Evolutionary conservation across 73 alveolate genomes (phyloP), one percentile per base, ranked within the genome.

Genomic region (Paramecium bursaria): DNA sequence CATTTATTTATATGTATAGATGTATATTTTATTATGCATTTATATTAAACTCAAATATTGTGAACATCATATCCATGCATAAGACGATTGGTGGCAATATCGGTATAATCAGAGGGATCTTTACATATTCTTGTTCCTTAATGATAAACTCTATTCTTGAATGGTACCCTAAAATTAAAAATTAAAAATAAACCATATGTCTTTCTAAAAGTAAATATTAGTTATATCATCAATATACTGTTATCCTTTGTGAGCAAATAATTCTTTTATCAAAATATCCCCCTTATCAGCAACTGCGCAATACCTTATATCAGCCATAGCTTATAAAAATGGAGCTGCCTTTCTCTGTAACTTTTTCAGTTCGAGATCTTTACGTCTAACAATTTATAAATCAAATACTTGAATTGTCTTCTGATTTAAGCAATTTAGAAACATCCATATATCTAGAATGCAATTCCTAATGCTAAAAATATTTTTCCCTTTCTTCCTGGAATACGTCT

Each of bases 401-500:
- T 54, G 52, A 79, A 53, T 30, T 53, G 22, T 50, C 76, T 53
- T 44, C 76, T 79, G 47, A 79, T 73, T 79, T 79, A 80, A 10
- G 54, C 61, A 19, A 79, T 22, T 17, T 79, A 54, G 27, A 48
- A 47, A 17, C 51, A 26, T 14, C 89, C 89, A 80, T 82, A 79
- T 9, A 79, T 35, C 54, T 79, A 79, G 50, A 79, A 51, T 31
- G 54, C 2, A 11, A 79, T 27, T 10, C 85, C 75, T 10, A 50
- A 25, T 39, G 89, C 89, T 23, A 79, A 14, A 21, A 79, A 48
- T 23, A 79, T 61, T 51, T 79, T 79, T n/a, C 85, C 89, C 67
- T 79, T 79, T 53, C 89, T 61, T 9, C 89, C 89, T 53, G 89
- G 89, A 29, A 79, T 79, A 53, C 89, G 51, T 48, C 89, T 79